phyloP scores from a whole-genome alignment of 768 basidiomycete genomes.

The Guyanaporus albipodus region DNA sequence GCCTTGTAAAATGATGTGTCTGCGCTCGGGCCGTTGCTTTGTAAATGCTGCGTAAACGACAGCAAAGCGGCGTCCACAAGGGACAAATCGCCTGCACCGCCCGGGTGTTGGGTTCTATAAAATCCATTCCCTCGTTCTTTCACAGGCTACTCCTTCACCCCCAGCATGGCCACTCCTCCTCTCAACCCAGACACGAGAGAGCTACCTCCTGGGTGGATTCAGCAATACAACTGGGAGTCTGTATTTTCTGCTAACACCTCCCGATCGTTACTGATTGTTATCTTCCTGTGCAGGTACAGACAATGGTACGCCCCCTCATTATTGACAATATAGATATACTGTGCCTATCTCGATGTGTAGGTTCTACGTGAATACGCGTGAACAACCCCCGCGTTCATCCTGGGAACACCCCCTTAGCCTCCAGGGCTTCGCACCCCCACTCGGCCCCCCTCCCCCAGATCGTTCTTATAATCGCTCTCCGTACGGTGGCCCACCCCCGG shows the following conservation, averaged over 20 bases:
- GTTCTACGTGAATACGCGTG: slow-evolving; percentile 73
- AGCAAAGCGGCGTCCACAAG: slow-evolving; percentile 33
- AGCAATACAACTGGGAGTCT: slow-evolving; percentile 65
- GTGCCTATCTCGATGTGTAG: slow-evolving; percentile 33
- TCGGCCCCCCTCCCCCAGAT: slow-evolving; percentile 45
- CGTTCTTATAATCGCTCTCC: slow-evolving; percentile 31
- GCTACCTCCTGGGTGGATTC: slow-evolving; percentile 65
- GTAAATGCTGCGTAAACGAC: slow-evolving; percentile 24
- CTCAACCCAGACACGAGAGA: slow-evolving; percentile 53
- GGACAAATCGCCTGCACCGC: slow-evolving; percentile 17
- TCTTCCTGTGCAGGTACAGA: slow-evolving; percentile 46
- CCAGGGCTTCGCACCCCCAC: slow-evolving; percentile 33
- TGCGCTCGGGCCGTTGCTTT: slow-evolving; percentile 14
- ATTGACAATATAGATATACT: background rate
- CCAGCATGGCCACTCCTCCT: slow-evolving; percentile 44
- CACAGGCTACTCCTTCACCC: slow-evolving; percentile 16
- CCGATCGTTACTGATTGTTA: slow-evolving; percentile 26
- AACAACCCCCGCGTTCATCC: slow-evolving; percentile 57
- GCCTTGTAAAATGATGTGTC: slow-evolving; percentile 6
- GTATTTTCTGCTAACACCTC: slow-evolving; percentile 25
- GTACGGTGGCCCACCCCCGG: slow-evolving; percentile 21
- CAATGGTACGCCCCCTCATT: slow-evolving; percentile 52
- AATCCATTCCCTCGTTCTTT: slow-evolving; percentile 20
- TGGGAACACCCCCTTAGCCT: slow-evolving; percentile 71
- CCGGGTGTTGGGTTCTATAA: slow-evolving; percentile 20